These are phyloP conservation scores for Pseudohalonectria lignicola DNA, from an alignment of 2,329 filamentous ascomycete species.

Conservation along the genomic window DNA sequence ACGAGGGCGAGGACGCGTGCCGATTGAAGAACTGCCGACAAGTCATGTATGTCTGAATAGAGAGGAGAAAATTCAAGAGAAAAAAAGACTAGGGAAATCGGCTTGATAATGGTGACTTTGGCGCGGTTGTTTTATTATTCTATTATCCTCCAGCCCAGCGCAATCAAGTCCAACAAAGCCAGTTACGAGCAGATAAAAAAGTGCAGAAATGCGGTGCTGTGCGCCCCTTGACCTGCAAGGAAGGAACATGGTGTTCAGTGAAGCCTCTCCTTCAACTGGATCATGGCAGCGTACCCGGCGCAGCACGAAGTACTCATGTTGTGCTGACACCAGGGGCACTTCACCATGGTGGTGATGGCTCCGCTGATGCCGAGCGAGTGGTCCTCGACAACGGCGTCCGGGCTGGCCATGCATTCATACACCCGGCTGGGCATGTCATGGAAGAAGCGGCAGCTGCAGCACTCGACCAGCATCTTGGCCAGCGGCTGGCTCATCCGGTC, in stretches of 20 bases:
- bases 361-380: slow-evolving; percentile 40
- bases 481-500: slow-evolving; percentile 21
- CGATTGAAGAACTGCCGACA: too few species aligned
- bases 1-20: too few species aligned
- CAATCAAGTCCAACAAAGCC: too few species aligned
- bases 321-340: slow-evolving; percentile 63
- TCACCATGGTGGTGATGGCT: slow-evolving; percentile 48
- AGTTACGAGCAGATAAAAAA: too few species aligned
- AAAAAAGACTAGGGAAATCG: neutral
- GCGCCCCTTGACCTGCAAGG: too few species aligned
- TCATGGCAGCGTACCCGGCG: slow-evolving; percentile 54
- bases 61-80: neutral
- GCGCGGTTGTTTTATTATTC: too few species aligned
- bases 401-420: slow-evolving; percentile 53
- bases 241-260: too few species aligned
- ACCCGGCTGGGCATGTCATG: slow-evolving; percentile 55
- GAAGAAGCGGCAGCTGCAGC: slow-evolving; percentile 52
- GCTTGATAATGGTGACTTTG: too few species aligned
- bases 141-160: too few species aligned
- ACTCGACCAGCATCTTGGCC: slow-evolving; percentile 55
- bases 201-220: too few species aligned
- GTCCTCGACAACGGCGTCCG: slow-evolving; percentile 41
- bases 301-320: slow-evolving; percentile 60
- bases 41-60: too few species aligned
- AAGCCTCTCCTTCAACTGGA: slow-evolving; percentile 54